phyloP scores from a whole-genome alignment of 441 rosid genomes.

The Erodium trifolium region DNA sequence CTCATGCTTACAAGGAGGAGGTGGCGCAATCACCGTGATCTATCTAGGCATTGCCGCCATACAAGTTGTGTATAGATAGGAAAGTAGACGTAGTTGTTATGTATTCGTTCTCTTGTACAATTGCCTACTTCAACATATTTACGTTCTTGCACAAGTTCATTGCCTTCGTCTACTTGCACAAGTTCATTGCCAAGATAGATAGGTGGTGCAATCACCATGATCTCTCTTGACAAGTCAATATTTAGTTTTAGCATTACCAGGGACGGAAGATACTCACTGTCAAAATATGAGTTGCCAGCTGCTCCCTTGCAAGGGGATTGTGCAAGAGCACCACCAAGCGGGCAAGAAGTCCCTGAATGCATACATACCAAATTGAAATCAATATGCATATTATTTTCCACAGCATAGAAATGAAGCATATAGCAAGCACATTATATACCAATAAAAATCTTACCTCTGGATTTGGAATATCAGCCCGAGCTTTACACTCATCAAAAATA shows the following conservation, averaged over 20 bases:
- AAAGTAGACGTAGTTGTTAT: no score
- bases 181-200: no score
- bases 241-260: slow-evolving; percentile 12
- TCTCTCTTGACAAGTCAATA: not conserved
- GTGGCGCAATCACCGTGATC: no score
- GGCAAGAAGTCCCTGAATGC: slow-evolving; percentile 74
- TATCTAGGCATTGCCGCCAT: no score
- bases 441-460: slow-evolving; percentile 54
- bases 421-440: slow-evolving; percentile 20
- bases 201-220: no score
- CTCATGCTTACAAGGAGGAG: no score
- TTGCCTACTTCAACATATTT: no score
- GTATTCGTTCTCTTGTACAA: no score
- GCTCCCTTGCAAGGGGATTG: slow-evolving; percentile 84
- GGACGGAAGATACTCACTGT: slow-evolving; percentile 44
- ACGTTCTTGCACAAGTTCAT: no score
- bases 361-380: slow-evolving; percentile 19
- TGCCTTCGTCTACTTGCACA: no score
- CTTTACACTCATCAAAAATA: slow-evolving; percentile 76
- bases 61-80: no score
- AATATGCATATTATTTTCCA: slow-evolving; percentile 14
- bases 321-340: slow-evolving; percentile 94
- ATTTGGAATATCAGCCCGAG: slow-evolving; percentile 72
- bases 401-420: slow-evolving; percentile 2
- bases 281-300: slow-evolving; percentile 84